Evolutionary conservation across 2,329 filamentous ascomycete species (phyloP).

Genomic region (Allantophomopsis cytisporea): DNA sequence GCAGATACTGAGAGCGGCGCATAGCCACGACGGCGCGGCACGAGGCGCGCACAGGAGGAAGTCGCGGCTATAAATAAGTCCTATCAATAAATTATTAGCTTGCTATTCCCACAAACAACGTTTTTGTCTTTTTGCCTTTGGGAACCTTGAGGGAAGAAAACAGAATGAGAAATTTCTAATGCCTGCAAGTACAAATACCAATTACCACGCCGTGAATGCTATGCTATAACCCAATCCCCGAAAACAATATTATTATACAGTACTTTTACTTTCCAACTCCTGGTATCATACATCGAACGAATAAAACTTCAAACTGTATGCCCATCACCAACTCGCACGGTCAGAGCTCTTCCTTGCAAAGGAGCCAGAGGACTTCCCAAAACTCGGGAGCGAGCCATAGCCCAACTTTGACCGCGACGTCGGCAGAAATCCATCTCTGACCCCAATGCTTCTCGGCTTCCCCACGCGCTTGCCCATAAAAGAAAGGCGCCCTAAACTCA

Average conservation of each 20-base stretch:
- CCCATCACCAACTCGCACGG: too few relatives aligned
- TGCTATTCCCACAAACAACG: too few relatives aligned
- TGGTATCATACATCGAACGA: too few relatives aligned
- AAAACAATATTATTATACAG: too few relatives aligned
- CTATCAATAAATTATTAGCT: conserved; percentile 20
- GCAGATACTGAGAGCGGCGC: conserved; percentile 44
- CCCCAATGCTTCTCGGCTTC: conserved; percentile 15
- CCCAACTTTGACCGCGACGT: too few relatives aligned
- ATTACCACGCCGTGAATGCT: too few relatives aligned
- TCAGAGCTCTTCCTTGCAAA: too few relatives aligned
- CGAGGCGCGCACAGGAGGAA: conserved; percentile 53
- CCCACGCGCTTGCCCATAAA: conserved; percentile 12
- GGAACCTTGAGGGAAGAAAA: conserved; percentile 3
- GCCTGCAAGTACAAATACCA: conserved; percentile 10
- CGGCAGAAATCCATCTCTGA: conserved; percentile 15
- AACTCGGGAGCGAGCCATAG: too few relatives aligned
- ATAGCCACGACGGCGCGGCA: conserved; percentile 56
- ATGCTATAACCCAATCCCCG: too few relatives aligned
- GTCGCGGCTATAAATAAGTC: conserved; percentile 55
- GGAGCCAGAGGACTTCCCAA: too few relatives aligned
- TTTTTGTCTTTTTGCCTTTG: conserved; percentile 3
- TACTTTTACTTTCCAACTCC: too few relatives aligned
- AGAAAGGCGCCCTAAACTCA: conserved; percentile 28
- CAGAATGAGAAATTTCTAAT: conserved; percentile 1
- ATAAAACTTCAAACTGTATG: too few relatives aligned